Base-by-base conservation (phyloP, 495 filamentous ascomycete species). In the Hypoxylon subgilvum region DNA sequence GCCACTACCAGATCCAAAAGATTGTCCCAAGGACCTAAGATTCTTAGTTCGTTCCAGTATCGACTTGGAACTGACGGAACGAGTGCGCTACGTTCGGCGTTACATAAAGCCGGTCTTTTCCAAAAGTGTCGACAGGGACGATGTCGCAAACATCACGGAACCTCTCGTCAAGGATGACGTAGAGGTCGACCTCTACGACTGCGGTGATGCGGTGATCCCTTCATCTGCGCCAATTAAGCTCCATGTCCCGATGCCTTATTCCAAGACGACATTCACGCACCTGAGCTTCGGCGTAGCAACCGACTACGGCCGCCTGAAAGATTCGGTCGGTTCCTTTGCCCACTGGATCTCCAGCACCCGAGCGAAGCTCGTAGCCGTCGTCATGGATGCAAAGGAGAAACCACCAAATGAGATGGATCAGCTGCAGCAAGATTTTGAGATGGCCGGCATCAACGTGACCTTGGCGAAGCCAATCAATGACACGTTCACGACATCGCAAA, bases 261-360 rank as follows among this genome's bases (percentile, higher is more conserved):
- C 73, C 3, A 18, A 57, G 5, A 32, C 45, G 12, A 64, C 56
- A 2, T 74, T 70, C 47, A 12, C 28, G 0, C 69, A 79, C 46
- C 62, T 82, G 25, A 47, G 74, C 40, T 82, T 82, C 42, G 86
- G 84, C 54, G 79, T 89, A 0, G 81, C 85, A 1, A 86, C 85
- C 12, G 79, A 76, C 5, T 70, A 84, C 36, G 69, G 72, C 3
- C 76, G 86, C 25, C 68, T 90, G 52, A 74, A 80, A 34, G 76
- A 79, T 10, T 85, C 82, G 1, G 70, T 86, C 8, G 69, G 79
- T 19, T 74, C 76, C 19, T 83, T 88, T 28, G 57, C 74, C 9
- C 84, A 87, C 64, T 89, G 86, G 86, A 79, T 86, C 3, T 72
- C 82, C 0, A 72, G 80, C 14, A 83, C 82, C 0, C 71, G 74